Conservation (phyloP, 768 basidiomycete species). For the Hypholoma fasciculare region DNA sequence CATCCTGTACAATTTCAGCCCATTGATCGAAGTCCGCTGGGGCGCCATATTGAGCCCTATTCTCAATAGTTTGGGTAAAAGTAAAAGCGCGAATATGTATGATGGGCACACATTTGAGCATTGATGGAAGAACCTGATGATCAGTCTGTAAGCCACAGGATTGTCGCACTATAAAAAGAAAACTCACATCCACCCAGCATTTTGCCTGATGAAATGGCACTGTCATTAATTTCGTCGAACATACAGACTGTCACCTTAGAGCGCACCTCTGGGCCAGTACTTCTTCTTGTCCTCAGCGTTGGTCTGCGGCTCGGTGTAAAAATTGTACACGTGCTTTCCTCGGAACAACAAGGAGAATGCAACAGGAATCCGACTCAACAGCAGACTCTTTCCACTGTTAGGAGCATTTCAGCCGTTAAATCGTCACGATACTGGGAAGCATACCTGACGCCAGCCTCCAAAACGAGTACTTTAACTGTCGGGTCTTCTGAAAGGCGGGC, state of each 20-base stretch:
- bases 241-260: background rate
- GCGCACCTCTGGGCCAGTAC: slow-evolving; percentile 68
- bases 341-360: slow-evolving; percentile 43
- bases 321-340: slow-evolving; percentile 48
- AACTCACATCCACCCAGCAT: slow-evolving; percentile 73
- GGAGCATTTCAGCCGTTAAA: background rate
- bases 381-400: slow-evolving; percentile 43
- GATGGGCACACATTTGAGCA: slow-evolving; percentile 42
- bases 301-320: slow-evolving; percentile 58
- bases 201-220: slow-evolving; percentile 43
- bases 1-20: slow-evolving; percentile 51
- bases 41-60: slow-evolving; percentile 61
- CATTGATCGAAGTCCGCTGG: slow-evolving; percentile 74
- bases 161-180: background rate
- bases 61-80: background rate
- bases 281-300: slow-evolving; percentile 45
- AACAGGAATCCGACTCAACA: slow-evolving; percentile 43
- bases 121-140: slow-evolving; percentile 61
- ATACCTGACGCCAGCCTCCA: slow-evolving; percentile 66
- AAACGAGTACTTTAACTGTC: slow-evolving; percentile 48
- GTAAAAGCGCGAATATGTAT: background rate
- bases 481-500: slow-evolving; percentile 59
- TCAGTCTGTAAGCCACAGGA: background rate
- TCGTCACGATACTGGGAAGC: background rate
- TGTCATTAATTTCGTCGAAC: background rate